Evolutionary conservation across 2,329 filamentous ascomycete species (phyloP).

Genomic region (Cercospora sp.): DNA sequence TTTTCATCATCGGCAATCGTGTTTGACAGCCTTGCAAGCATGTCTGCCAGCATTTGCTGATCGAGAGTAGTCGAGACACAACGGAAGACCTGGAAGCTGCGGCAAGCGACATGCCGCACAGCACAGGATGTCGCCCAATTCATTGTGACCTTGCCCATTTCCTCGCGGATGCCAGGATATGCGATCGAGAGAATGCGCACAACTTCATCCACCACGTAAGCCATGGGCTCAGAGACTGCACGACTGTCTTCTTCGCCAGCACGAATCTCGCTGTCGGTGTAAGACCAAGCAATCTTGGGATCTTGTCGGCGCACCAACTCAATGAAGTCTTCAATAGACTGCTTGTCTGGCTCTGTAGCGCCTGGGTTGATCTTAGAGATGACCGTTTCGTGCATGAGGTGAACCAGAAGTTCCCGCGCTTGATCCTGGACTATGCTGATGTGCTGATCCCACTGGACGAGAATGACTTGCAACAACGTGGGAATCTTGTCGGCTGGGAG

Average conservation of each 20-base stretch:
- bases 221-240: slow-evolving; percentile 84
- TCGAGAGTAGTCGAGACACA: slow-evolving; percentile 90
- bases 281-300: slow-evolving; percentile 82
- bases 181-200: slow-evolving; percentile 81
- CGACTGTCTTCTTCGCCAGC: slow-evolving; percentile 62
- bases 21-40: slow-evolving; percentile 92
- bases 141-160: slow-evolving; percentile 86
- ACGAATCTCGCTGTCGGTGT: slow-evolving; percentile 86
- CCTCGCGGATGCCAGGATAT: slow-evolving; percentile 82
- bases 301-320: slow-evolving; percentile 85
- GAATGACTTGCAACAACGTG: slow-evolving; percentile 82
- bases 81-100: slow-evolving; percentile 95
- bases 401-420: slow-evolving; percentile 94
- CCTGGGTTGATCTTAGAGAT: slow-evolving; percentile 76
- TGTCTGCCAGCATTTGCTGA: slow-evolving; percentile 92
- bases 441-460: slow-evolving; percentile 97
- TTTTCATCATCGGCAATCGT: slow-evolving; percentile 92
- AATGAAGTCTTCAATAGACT: slow-evolving; percentile 81
- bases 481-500: slow-evolving; percentile 77
- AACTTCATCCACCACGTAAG: slow-evolving; percentile 75
- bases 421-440: slow-evolving; percentile 93
- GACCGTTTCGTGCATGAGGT: slow-evolving; percentile 93
- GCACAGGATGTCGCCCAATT: slow-evolving; percentile 97
- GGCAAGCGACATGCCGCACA: slow-evolving; percentile 89
- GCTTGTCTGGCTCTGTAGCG: slow-evolving; percentile 63